Evolutionary conservation across 164 flowering plant genomes (phyloP), one percentile per base, ranked within the genome.

Genomic region (Brasenia schreberi): DNA sequence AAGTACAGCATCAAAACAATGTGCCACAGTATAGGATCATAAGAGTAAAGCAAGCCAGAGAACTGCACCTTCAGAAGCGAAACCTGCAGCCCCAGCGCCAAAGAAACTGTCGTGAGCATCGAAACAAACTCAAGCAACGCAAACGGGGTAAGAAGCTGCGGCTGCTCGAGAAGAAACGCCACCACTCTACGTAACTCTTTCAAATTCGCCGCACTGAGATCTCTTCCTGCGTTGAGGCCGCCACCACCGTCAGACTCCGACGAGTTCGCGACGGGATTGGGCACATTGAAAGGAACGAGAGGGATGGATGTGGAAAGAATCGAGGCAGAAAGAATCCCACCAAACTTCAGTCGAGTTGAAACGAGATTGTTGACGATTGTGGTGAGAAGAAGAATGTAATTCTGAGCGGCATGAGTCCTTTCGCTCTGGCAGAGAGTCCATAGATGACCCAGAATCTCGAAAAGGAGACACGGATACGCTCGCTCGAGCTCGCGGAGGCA

Each of bases 1-100:
- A 78, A 71, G 78, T 87, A 84, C 86, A 94, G 76, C 74, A 72
- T 77, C 70, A 94, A 74, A 78, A 87, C 90, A 65, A 77, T 80
- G 78, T 94, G 99, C 69, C 87, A 81, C 56, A 91, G 77, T 80
- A 89, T 66, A 44, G 96, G 97, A 80, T 91, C 85, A 77, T 73
- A 88, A 23, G 96, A 87, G 77, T 87, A 84, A 70, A 87, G 77
- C 85, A 89, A 75, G 73, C 97, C 93, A 62, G 86, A 85, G 69
- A 94, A 91, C 70, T 94, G 97, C 74, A 94, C 96, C 84, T 87
- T 94, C 89, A 94, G 79, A 76, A 94, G 75, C 0, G 99, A 89
- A 1, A 83, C 76, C 82, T 94, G 99, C 79, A 94, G 74, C 53
- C 88, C 96, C 69, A 94, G 67, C 16, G 77, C 84, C 67, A 60